Evolutionary conservation across 83 land plant genomes (phyloP), one percentile per base, ranked within the genome.

Genomic region (Picea abies): DNA sequence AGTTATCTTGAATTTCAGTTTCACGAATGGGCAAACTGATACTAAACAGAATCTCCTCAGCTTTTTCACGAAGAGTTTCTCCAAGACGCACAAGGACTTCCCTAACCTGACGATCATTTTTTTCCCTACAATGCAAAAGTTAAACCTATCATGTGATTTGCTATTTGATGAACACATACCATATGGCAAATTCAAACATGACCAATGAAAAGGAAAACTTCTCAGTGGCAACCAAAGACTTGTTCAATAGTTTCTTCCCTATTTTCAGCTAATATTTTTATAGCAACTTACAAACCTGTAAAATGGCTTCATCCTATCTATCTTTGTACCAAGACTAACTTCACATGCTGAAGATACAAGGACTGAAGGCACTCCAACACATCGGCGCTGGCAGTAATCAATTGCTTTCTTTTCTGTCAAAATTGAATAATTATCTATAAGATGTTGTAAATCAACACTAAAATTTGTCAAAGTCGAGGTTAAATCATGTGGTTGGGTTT

Each of bases 281-380:
- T 19, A 47, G 83, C 26, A 16, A 78, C 16, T 25, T 9, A 29
- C 69, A 35, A 17, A 89, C 90, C 90, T 86, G 89, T 75, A 89
- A 22, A 66, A 72, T 10, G 86, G 86, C 62, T 89, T 89, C 90
- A 89, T 81, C 29, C 90, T 84, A 56, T 65, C 86, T 8, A 89
- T 83, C 56, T 89, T 89, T n/a, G 76, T 63, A 60, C 86, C 90
- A 64, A 89, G 89, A 56, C 87, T 89, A 14, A 52, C 89, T 66
- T 83, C 62, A 58, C 90, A 89, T 29, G 84, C 84, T 41, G 88
- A 71, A 65, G 69, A 64, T 63, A 78, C 60, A 44, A 76, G 76
- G 20, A 70, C 82, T 44, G 52, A 68, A 67, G 90, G 90, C 5
- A 89, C 90, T 12, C 90, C 90, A n/a, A 89, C 90, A 86, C 90